Percentiles rank a stretch among this genome's conserved stretches.
Evolutionary conservation across 148 eudicot genomes (phyloP).

Genomic region (Euryodendron excelsum): DNA sequence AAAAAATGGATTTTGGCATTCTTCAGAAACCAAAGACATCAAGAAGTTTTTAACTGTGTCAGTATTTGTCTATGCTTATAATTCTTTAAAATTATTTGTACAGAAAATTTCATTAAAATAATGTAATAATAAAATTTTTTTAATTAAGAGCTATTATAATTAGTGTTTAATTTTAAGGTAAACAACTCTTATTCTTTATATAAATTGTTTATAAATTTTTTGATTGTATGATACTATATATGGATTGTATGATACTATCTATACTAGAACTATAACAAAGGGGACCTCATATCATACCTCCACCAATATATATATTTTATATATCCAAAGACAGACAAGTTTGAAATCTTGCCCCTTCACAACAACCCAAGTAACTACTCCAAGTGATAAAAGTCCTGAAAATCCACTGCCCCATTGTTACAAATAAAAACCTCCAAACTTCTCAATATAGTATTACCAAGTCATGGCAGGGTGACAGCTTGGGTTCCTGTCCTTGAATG

Average conservation of each 20-base stretch:
- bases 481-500: conserved; percentile 1
- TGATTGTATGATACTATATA: no score
- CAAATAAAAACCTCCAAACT: conserved; percentile 12
- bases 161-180: no score
- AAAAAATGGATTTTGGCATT: neutral
- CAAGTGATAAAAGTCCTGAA: neutral
- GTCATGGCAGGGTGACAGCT: conserved; percentile 8
- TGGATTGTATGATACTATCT: no score
- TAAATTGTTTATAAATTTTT: no score
- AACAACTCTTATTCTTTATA: no score
- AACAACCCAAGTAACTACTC: conserved; percentile 1
- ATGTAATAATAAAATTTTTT: no score
- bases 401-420: neutral
- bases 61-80: no score
- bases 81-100: no score
- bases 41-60: neutral
- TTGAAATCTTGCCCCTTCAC: conserved; percentile 3
- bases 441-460: neutral
- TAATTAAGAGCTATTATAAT: no score
- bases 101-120: no score
- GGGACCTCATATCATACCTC: neutral
- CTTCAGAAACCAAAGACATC: neutral
- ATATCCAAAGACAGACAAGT: conserved; percentile 4
- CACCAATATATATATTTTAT: neutral
- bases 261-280: no score